Evolutionary conservation across 441 rosid genomes (phyloP).

Genomic region (Sinapis alba): DNA sequence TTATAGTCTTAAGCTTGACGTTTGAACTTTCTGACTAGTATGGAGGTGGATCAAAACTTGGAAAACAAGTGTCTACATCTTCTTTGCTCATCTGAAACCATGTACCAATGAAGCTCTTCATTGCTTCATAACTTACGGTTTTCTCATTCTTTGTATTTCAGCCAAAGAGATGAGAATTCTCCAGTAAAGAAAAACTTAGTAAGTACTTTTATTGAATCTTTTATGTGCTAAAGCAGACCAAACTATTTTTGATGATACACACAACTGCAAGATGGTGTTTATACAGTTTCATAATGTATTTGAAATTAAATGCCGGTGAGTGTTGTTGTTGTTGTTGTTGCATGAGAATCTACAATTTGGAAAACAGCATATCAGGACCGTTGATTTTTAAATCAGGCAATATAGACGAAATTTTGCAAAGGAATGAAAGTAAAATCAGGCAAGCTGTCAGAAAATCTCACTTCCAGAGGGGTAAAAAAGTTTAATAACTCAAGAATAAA

Average conservation of each 20-base stretch:
- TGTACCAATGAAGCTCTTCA: no score
- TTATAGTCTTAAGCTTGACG: no score
- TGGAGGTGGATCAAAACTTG: no score
- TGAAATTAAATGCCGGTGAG: not conserved
- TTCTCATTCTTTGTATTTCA: slow-evolving; percentile 37
- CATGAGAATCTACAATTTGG: slow-evolving; percentile 34
- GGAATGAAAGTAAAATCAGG: slow-evolving; percentile 68
- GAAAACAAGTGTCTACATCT: no score
- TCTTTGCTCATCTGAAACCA: no score
- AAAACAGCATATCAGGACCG: slow-evolving; percentile 56
- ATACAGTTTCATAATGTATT: not conserved
- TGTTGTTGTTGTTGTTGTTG: not conserved
- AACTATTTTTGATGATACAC: not conserved
- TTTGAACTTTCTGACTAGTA: no score
- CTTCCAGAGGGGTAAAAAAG: slow-evolving; percentile 46
- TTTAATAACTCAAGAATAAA: not conserved
- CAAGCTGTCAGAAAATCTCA: slow-evolving; percentile 60
- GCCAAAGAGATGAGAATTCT: slow-evolving; percentile 32
- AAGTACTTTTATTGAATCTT: slow-evolving; percentile 22
- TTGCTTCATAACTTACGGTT: no score
- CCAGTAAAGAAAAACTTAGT: slow-evolving; percentile 37
- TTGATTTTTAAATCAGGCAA: slow-evolving; percentile 49
- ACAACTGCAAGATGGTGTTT: not conserved
- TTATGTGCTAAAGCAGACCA: not conserved
- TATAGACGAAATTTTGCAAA: slow-evolving; percentile 56